Evolutionary conservation across 371 early-diverging fungal species (phyloP), one percentile per base, ranked within the genome.

Genomic region (Neoconidiobolus thromboides): DNA sequence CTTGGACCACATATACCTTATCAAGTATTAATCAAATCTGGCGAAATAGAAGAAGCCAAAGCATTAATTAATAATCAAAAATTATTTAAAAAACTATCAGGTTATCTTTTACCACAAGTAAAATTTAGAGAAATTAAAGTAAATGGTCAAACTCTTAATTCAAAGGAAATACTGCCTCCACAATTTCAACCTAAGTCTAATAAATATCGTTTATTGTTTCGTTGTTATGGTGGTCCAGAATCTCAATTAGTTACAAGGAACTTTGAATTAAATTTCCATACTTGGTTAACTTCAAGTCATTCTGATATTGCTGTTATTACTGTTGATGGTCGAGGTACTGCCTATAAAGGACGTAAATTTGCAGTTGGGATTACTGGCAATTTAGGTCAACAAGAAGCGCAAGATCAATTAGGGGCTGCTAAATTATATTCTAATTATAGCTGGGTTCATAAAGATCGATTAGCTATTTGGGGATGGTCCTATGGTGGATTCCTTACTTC

Each of bases 391-490:
- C 61, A 79, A 12, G 98, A 96, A 70, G 76, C 82, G 0, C 75
- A 76, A 48, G 98, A 97, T 73, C 86, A 90, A 62, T 78, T 91
- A 12, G 82, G 79, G 37, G 92, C 89, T 0, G 91, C 82, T 3
- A 74, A 50, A 75, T 71, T 62, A 62, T 80, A 90, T 73, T 71
- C 79, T 36, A 64, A 64, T 1, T 71, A 78, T 46, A 64, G 81
- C 1, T 96, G 83, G 66, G 83, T 93, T 37, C 89, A 94, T 68
- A 65, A 76, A 1, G 68, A 74, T 10, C 71, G 81, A 26, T 75
- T 96, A n/a, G 95, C 86, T 37, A 86, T 98, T 52, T 96, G 96
- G 97, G 98, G 98, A 36, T 85, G 84, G 83, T 89, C 89, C 3
- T 97, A 86, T 68, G 98, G 98, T 55, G 98, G 96, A 1, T 96